A percentile compares a stretch with the other conserved stretches of the same genome.
phyloP scores from a whole-genome alignment of 108 stramenopile species.

The Nannochloropsis salina region DNA sequence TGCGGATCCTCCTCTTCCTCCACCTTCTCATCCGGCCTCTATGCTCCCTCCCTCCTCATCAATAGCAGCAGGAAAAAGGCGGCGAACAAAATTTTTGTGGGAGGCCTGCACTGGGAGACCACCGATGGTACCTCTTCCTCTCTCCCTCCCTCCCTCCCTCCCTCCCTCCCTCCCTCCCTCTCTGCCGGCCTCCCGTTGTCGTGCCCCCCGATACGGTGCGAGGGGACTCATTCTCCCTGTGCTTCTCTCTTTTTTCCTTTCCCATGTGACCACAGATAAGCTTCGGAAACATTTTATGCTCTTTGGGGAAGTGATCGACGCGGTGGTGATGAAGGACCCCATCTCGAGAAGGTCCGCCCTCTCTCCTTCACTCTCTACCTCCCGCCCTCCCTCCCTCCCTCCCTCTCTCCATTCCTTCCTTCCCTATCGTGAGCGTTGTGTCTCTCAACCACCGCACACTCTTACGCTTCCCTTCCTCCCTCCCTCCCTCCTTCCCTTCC shows the following conservation, averaged over 20 bases:
- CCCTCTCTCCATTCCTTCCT: background rate
- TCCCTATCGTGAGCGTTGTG: background rate
- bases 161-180: constrained; percentile 3
- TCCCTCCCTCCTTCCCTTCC: background rate
- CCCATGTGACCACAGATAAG: constrained; percentile 6
- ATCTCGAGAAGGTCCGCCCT: constrained; percentile 27
- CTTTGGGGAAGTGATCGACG: constrained; percentile 40
- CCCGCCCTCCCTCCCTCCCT: background rate
- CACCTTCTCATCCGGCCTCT: background rate
- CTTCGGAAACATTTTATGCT: constrained; percentile 34
- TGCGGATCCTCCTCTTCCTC: background rate
- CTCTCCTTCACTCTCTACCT: background rate
- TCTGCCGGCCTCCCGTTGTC: background rate
- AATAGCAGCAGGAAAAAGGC: background rate
- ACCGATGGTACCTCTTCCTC: background rate
- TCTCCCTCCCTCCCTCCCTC: background rate
- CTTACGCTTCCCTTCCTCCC: background rate
- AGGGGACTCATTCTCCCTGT: no score
- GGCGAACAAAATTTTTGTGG: constrained; percentile 51
- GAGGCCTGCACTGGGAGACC: constrained; percentile 56
- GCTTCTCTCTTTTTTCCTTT: no score
- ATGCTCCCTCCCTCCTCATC: background rate
- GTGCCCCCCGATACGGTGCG: background rate
- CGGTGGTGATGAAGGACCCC: constrained; percentile 49
- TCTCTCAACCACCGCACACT: background rate